Base-by-base conservation (phyloP, 31 red algal genomes). In the Odonthalia washingtoniensis region DNA sequence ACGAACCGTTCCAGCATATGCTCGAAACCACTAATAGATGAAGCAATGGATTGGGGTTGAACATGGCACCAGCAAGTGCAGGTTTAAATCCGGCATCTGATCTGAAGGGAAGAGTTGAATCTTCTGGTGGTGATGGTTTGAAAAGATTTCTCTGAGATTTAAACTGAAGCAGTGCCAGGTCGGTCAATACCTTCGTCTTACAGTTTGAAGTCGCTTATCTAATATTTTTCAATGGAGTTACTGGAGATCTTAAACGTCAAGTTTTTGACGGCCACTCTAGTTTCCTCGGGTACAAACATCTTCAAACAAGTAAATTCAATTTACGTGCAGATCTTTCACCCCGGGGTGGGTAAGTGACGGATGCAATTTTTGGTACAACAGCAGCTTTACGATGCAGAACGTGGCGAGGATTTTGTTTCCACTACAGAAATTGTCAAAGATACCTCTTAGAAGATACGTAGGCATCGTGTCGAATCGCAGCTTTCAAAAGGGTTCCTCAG, bases 331-430 rank as follows among this genome's bases (percentile, higher is more conserved):
- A 66, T 45, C 83, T 90, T 79, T 73, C 75, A 31, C 43, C 91
- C 3, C 66, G 77, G 38, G 77, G 60, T 53, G 86, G 87, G 93
- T 87, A 82, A 26, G 72, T 95, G 24, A 88, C 87, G 5, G 93
- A 95, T 70, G 88, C 82, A 21, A 91, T 82, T 57, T 83, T 87
- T 38, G 93, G 93, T 37, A 82, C 76, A 35, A 95, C 93, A n/a
- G 93, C 93, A 27, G 83, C 93, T 16, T 95, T 91, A 46, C 40
- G 93, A 26, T 42, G 75, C n/a, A n/a, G n/a, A n/a, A n/a, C n/a
- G n/a, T n/a, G n/a, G n/a, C n/a, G n/a, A n/a, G n/a, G n/a, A n/a
- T n/a, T n/a, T n/a, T n/a, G n/a, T n/a, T n/a, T n/a, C n/a, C n/a
- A n/a, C n/a, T n/a, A n/a, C n/a, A n/a, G n/a, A n/a, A n/a, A n/a